A percentile compares a stretch with the other conserved stretches of the same genome.
Evolutionary conservation across 2,329 filamentous ascomycete species (phyloP).

Genomic region (Fusarium euwallaceae): DNA sequence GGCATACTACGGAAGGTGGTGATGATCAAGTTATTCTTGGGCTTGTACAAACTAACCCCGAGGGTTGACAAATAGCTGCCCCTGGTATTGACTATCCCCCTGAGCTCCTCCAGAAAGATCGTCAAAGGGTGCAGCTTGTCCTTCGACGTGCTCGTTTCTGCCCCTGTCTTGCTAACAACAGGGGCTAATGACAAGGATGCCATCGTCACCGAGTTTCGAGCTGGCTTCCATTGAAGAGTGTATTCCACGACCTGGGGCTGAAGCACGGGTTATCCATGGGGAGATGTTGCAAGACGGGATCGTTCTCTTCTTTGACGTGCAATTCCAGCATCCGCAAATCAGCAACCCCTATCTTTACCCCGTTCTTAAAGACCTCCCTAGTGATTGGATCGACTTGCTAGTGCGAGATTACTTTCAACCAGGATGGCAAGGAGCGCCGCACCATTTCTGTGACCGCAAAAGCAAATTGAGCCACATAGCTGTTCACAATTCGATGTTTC

Average conservation of each 20-base stretch:
- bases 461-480: conserved; percentile 17
- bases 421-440: conserved; percentile 25
- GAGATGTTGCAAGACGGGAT: neutral
- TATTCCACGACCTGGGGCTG: neutral
- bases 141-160: conserved; percentile 5
- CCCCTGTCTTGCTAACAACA: neutral
- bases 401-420: conserved; percentile 17
- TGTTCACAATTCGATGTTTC: neutral
- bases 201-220: neutral
- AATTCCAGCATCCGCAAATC: conserved; percentile 15
- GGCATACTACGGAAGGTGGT: neutral
- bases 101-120: conserved; percentile 22
- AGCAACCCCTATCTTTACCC: conserved; percentile 8
- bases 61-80: neutral
- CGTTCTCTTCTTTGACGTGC: neutral
- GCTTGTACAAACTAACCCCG: neutral
- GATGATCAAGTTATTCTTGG: neutral
- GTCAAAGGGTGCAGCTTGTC: conserved; percentile 13
- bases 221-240: neutral
- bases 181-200: neutral
- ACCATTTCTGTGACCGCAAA: conserved; percentile 16
- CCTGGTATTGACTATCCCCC: conserved; percentile 9
- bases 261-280: conserved; percentile 4
- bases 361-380: conserved; percentile 9
- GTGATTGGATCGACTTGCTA: conserved; percentile 14